A percentile compares a stretch with the other conserved stretches of the same genome.
phyloP scores from a whole-genome alignment of 495 filamentous ascomycete genomes.

The Penicillium robsamsonii region DNA sequence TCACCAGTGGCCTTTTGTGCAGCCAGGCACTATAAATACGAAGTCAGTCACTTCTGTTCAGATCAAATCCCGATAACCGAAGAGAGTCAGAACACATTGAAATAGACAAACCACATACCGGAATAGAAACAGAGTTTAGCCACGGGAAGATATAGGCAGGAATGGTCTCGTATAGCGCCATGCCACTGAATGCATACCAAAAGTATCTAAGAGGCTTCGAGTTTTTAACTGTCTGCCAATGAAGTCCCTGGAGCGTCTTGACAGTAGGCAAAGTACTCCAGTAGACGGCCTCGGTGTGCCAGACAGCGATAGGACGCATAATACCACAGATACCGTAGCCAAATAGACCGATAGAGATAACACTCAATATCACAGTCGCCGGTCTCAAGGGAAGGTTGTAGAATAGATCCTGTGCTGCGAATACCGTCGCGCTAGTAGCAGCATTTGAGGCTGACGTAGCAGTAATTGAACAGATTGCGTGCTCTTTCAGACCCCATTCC shows the following conservation, averaged over 20 bases:
- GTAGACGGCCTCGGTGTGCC: slow-evolving; percentile 50
- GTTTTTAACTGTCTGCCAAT: slow-evolving; percentile 32
- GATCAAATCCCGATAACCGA: background rate
- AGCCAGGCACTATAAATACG: slow-evolving; percentile 41
- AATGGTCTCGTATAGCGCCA: slow-evolving; percentile 51
- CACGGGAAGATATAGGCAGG: slow-evolving; percentile 55
- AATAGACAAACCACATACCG: slow-evolving; percentile 22
- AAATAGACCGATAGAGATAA: slow-evolving; percentile 41
- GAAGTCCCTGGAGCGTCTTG: slow-evolving; percentile 31
- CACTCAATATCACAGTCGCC: slow-evolving; percentile 28
- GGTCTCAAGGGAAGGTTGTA: slow-evolving; percentile 29
- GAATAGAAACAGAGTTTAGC: slow-evolving; percentile 54
- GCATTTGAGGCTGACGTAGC: slow-evolving; percentile 30
- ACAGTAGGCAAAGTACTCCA: slow-evolving; percentile 35
- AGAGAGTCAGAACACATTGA: background rate
- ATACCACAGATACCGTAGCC: slow-evolving; percentile 56
- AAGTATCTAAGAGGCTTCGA: slow-evolving; percentile 32
- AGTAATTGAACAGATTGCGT: slow-evolving; percentile 31
- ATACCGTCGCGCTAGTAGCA: slow-evolving; percentile 15
- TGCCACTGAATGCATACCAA: slow-evolving; percentile 34
- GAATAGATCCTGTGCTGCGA: slow-evolving; percentile 35
- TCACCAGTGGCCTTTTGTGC: slow-evolving; percentile 27
- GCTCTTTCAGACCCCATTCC: slow-evolving; percentile 34
- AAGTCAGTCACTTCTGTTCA: slow-evolving; percentile 12
- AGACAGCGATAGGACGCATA: slow-evolving; percentile 52